These are phyloP conservation scores for Cyclocybe cylindracea DNA, from an alignment of 768 basidiomycete genomes.

Conservation along the genomic window DNA sequence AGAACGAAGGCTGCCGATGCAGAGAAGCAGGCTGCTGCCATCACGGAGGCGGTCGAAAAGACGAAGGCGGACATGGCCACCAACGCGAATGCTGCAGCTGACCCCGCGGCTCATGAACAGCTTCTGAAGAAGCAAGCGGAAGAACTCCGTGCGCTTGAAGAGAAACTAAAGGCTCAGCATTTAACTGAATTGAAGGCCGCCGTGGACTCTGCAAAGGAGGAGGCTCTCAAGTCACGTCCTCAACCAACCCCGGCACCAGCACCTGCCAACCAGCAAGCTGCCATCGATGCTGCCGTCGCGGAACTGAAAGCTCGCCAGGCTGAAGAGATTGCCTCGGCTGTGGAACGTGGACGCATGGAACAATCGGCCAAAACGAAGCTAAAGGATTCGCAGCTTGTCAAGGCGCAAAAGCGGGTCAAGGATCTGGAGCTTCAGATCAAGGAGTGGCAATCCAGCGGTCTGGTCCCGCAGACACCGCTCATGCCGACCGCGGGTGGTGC, in stretches of 20 bases:
- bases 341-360: slow-evolving; percentile 72
- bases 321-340: slow-evolving; percentile 62
- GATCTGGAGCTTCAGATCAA: slow-evolving; percentile 66
- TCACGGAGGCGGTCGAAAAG: slow-evolving; percentile 61
- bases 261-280: slow-evolving; percentile 31
- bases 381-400: slow-evolving; percentile 71
- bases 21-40: slow-evolving; percentile 47
- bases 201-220: slow-evolving; percentile 41
- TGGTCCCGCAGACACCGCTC: slow-evolving; percentile 39
- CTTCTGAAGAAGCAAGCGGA: slow-evolving; percentile 54
- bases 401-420: slow-evolving; percentile 61
- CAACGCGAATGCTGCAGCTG: slow-evolving; percentile 13
- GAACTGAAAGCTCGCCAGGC: slow-evolving; percentile 48
- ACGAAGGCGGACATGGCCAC: slow-evolving; percentile 45
- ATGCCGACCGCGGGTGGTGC: slow-evolving; percentile 19
- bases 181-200: slow-evolving; percentile 48
- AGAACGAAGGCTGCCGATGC: slow-evolving; percentile 51
- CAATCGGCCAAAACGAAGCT: slow-evolving; percentile 59
- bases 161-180: slow-evolving; percentile 53
- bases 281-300: slow-evolving; percentile 50
- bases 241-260: slow-evolving; percentile 16
- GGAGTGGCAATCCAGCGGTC: slow-evolving; percentile 53
- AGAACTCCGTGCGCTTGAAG: slow-evolving; percentile 58
- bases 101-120: slow-evolving; percentile 35
- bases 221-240: slow-evolving; percentile 35